phyloP scores from a whole-genome alignment of 176 grass and related monocot genomes.

The Rhynchospora pubera region DNA sequence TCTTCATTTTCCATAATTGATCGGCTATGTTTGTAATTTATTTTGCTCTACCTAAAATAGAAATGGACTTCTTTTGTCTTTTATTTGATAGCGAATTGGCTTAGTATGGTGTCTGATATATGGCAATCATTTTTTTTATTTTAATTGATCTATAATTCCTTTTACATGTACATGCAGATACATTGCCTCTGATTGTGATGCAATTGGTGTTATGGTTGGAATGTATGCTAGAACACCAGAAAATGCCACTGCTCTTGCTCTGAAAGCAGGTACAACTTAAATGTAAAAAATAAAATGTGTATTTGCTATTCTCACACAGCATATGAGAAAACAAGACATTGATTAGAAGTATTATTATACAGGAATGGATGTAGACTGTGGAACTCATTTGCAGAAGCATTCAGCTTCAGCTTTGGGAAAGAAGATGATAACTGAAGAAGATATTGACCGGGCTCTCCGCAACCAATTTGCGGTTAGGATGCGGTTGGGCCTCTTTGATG shows the following conservation, averaged over 20 bases:
- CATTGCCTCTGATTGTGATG: slow-evolving; percentile 70
- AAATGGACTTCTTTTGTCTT: no score
- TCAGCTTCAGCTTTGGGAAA: slow-evolving; percentile 25
- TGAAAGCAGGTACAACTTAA: slow-evolving; percentile 50
- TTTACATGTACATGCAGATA: slow-evolving; percentile 27
- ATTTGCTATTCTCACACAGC: not conserved
- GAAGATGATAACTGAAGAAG: slow-evolving; percentile 40
- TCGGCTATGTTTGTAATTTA: no score
- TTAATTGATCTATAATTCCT: no score
- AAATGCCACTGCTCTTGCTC: slow-evolving; percentile 45
- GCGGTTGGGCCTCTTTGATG: slow-evolving; percentile 72
- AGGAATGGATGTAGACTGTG: slow-evolving; percentile 76
- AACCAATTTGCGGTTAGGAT: slow-evolving; percentile 57
- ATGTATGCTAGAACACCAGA: slow-evolving; percentile 41
- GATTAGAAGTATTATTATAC: slow-evolving; percentile 23
- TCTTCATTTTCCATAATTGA: no score
- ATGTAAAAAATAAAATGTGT: not conserved
- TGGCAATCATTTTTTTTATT: no score
- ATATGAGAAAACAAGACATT: not conserved
- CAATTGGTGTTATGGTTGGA: slow-evolving; percentile 38
- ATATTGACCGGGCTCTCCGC: slow-evolving; percentile 44
- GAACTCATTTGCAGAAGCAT: slow-evolving; percentile 30
- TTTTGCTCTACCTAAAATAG: no score
- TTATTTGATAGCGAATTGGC: no score
- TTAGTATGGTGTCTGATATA: no score